Percentiles rank a stretch among this genome's conserved stretches.
Conservation (phyloP, 2,329 filamentous ascomycete species). For the Scolecobasidium constrictum region DNA sequence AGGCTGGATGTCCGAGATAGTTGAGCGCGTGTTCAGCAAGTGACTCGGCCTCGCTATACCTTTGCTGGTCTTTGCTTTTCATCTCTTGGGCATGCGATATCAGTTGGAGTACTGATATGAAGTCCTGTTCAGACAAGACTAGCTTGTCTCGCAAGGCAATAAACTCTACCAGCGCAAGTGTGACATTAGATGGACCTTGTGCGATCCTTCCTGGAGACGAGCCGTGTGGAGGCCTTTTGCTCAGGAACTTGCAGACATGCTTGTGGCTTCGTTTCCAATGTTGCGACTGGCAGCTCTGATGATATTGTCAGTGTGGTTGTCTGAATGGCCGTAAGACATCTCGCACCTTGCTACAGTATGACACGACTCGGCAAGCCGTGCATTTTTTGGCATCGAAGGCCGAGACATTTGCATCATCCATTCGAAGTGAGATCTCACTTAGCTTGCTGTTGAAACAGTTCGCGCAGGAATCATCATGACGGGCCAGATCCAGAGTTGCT, state of each 20-base stretch:
- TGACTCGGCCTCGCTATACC: neutral
- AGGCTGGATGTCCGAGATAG: neutral
- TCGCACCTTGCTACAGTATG: slow-evolving; percentile 40
- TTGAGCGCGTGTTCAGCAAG: neutral
- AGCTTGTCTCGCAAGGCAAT: neutral
- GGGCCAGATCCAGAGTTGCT: slow-evolving; percentile 40
- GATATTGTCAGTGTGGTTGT: no score
- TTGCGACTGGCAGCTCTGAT: slow-evolving; percentile 1
- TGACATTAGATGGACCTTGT: neutral
- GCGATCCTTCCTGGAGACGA: neutral
- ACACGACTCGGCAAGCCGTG: slow-evolving; percentile 45
- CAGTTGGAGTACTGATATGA: neutral
- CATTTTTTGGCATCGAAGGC: slow-evolving; percentile 39
- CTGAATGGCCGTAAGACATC: no score
- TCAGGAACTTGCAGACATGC: neutral
- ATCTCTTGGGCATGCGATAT: neutral
- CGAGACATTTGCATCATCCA: slow-evolving; percentile 14
- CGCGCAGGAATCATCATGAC: slow-evolving; percentile 45
- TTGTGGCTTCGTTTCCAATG: neutral
- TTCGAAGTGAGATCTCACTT: no score
- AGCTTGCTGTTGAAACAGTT: slow-evolving; percentile 41
- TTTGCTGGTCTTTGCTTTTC: neutral
- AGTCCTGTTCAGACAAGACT: neutral
- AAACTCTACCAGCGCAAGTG: neutral
- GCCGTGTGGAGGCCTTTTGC: neutral